Evolutionary conservation across 495 filamentous ascomycete genomes (phyloP).

Genomic region (Daldinia grandis): DNA sequence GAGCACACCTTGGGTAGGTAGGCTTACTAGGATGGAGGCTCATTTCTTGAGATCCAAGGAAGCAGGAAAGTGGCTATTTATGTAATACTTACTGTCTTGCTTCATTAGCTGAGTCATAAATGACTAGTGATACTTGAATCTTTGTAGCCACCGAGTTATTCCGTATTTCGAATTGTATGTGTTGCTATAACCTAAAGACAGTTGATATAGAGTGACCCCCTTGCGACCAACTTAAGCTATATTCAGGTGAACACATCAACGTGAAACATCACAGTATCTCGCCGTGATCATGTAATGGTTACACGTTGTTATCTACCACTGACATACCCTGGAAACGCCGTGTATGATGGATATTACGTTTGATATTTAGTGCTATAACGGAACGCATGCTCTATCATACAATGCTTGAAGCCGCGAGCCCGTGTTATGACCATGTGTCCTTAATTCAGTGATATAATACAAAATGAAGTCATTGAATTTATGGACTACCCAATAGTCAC

Average conservation of each 20-base stretch:
- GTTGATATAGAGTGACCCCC: not conserved
- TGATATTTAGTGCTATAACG: not conserved
- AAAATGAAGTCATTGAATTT: no score
- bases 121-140: slow-evolving; percentile 1
- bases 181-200: not conserved
- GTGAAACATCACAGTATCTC: slow-evolving; percentile 7
- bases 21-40: not conserved
- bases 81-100: slow-evolving; percentile 3
- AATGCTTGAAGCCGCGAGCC: not conserved
- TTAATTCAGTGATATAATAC: no score
- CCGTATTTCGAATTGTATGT: not conserved
- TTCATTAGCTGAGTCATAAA: not conserved
- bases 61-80: not conserved
- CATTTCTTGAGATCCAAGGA: not conserved
- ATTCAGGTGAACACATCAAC: slow-evolving; percentile 5
- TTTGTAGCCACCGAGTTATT: not conserved
- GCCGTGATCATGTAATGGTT: slow-evolving; percentile 3
- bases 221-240: not conserved
- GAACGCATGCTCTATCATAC: not conserved
- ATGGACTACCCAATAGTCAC: no score
- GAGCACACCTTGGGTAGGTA: not conserved
- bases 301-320: slow-evolving; percentile 3
- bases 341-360: not conserved
- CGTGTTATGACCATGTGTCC: not conserved
- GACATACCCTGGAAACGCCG: not conserved